Evolutionary conservation across 1,284 basidiomycete genomes (phyloP).

Genomic region (Naganishia liquefaciens): DNA sequence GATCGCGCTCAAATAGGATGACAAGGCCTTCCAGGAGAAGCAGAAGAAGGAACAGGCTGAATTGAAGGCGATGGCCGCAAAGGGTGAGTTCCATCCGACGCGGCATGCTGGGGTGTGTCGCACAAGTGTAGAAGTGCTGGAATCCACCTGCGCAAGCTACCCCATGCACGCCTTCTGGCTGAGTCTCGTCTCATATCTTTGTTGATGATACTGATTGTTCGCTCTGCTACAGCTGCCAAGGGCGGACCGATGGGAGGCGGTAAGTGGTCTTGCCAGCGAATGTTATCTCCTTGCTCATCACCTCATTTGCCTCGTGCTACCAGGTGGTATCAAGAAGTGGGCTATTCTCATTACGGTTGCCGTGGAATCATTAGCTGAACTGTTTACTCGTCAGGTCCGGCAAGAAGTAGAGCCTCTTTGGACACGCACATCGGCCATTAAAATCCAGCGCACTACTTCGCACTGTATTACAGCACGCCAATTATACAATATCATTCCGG

Average conservation of each 20-base stretch:
- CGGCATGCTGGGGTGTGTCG: background rate
- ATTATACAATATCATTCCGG: background rate
- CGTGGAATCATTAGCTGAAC: too few relatives aligned
- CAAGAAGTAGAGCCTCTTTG: conserved; percentile 23
- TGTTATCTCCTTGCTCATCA: too few relatives aligned
- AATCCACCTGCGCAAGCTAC: background rate
- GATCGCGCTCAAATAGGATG: conserved; percentile 18
- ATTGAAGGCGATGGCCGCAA: conserved; percentile 28
- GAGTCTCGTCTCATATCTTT: too few relatives aligned
- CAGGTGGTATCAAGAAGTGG: conserved; percentile 34
- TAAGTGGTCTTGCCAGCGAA: background rate
- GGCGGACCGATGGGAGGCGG: conserved; percentile 30
- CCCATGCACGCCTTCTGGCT: too few relatives aligned
- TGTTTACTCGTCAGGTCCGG: background rate
- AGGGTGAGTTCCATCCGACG: conserved; percentile 21
- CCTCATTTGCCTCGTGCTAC: background rate
- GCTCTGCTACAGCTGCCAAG: conserved; percentile 28
- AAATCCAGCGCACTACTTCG: too few relatives aligned
- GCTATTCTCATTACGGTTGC: background rate
- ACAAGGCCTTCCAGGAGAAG: conserved; percentile 30
- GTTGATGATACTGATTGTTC: too few relatives aligned
- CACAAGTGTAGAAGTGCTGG: background rate
- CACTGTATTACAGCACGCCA: too few relatives aligned
- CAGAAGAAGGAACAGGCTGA: conserved; percentile 27
- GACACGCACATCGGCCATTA: too few relatives aligned